Percentiles rank a stretch among this genome's conserved stretches.
phyloP scores from a whole-genome alignment of 202 grass and related monocot genomes.

The Eragrostis tef region DNA sequence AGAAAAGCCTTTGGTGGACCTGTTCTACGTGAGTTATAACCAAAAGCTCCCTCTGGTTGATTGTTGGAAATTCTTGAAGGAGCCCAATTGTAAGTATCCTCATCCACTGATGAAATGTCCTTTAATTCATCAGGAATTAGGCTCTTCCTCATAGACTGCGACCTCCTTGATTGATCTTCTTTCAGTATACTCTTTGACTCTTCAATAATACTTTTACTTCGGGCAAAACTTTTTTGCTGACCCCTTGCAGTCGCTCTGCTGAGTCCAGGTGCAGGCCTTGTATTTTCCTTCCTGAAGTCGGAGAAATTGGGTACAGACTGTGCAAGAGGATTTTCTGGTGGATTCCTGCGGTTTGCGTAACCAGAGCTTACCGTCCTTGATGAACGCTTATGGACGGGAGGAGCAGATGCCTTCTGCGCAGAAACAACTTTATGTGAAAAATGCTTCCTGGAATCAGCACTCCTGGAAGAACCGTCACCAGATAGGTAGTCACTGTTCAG shows the following conservation, averaged over 20 bases:
- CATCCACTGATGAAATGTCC: constrained; percentile 66
- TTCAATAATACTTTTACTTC: constrained; percentile 86
- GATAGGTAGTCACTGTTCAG: constrained; percentile 79
- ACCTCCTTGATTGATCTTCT: constrained; percentile 70
- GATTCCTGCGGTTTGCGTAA: constrained; percentile 61
- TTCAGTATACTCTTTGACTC: constrained; percentile 65
- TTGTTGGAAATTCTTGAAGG: constrained; percentile 52
- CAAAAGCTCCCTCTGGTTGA: constrained; percentile 44
- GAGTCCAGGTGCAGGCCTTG: constrained; percentile 66
- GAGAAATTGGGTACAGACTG: constrained; percentile 85
- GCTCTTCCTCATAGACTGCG: constrained; percentile 88
- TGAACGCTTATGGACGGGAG: constrained; percentile 59
- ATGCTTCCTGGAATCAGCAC: constrained; percentile 75
- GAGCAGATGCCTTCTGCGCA: constrained; percentile 56
- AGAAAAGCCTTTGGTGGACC: constrained; percentile 54
- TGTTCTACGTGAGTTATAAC: constrained; percentile 47
- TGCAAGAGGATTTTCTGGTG: constrained; percentile 71
- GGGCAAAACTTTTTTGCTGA: constrained; percentile 66
- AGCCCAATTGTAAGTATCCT: constrained; percentile 55
- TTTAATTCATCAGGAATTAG: constrained; percentile 65
- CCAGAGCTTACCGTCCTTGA: constrained; percentile 54
- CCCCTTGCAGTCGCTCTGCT: constrained; percentile 52
- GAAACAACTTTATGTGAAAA: constrained; percentile 60
- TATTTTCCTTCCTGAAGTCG: constrained; percentile 95
- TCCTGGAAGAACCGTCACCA: constrained; percentile 77